A percentile compares a stretch with the other conserved stretches of the same genome.
These are phyloP conservation scores for Coniferiporia sulphurascens DNA, from an alignment of 1,284 basidiomycete genomes.

Conservation along the genomic window DNA sequence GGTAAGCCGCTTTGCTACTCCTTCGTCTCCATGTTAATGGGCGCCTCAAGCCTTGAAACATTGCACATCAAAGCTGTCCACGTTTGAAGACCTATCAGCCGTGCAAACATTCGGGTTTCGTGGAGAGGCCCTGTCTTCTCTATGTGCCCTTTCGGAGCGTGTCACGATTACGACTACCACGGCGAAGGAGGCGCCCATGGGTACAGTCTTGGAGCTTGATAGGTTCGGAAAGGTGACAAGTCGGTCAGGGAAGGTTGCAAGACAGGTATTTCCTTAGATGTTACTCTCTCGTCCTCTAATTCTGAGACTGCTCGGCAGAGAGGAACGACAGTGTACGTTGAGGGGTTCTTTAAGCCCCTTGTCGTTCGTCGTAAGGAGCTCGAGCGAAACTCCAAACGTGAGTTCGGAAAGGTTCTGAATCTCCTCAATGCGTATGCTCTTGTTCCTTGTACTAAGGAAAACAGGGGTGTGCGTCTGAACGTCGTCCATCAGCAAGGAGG, in stretches of 20 bases:
- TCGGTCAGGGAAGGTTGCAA: slow-evolving; percentile 54
- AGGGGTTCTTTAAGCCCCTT: slow-evolving; percentile 74
- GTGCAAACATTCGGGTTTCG: slow-evolving; percentile 92
- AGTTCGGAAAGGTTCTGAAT: slow-evolving; percentile 81
- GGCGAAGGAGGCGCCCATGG: slow-evolving; percentile 66
- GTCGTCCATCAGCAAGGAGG: slow-evolving; percentile 75
- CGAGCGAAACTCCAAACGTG: slow-evolving; percentile 85
- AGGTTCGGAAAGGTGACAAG: slow-evolving; percentile 53
- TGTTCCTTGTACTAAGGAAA: slow-evolving; percentile 59
- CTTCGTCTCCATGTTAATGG: slow-evolving; percentile 1
- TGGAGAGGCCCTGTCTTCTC: slow-evolving; percentile 91
- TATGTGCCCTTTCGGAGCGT: slow-evolving; percentile 80
- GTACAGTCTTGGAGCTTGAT: slow-evolving; percentile 71
- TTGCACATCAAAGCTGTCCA: slow-evolving; percentile 87
- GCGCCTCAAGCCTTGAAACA: slow-evolving; percentile 73
- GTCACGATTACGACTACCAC: slow-evolving; percentile 77
- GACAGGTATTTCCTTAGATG: slow-evolving; percentile 44
- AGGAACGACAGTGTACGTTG: slow-evolving; percentile 82
- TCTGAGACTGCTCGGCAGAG: slow-evolving; percentile 40
- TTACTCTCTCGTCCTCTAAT: not conserved
- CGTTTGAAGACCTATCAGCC: slow-evolving; percentile 69
- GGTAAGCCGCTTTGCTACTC: slow-evolving; percentile 44
- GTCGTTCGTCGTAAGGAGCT: slow-evolving; percentile 94
- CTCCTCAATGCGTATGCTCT: slow-evolving; percentile 89
- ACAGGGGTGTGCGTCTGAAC: slow-evolving; percentile 63